phyloP scores from a whole-genome alignment of 306 rosid species.

The Clitoria ternatea region DNA sequence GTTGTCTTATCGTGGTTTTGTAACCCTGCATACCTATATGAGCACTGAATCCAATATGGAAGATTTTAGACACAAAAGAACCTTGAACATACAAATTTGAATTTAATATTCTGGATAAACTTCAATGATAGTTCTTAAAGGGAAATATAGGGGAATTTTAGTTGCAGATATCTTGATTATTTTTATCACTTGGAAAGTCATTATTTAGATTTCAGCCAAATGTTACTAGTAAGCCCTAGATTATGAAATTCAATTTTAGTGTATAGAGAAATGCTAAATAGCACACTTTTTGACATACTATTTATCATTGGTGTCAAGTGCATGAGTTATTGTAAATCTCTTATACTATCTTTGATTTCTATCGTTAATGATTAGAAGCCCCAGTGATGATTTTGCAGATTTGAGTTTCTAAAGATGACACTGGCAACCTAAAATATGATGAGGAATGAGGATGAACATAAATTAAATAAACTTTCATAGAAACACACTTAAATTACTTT shows the following conservation, averaged over 20 bases:
- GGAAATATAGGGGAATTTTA: neutral
- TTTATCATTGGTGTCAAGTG: no score
- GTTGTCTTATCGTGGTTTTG: neutral
- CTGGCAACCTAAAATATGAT: conserved; percentile 11
- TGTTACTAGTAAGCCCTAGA: neutral
- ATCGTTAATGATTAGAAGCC: neutral
- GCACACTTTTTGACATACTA: neutral
- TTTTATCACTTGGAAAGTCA: neutral
- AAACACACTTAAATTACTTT: conserved; percentile 45
- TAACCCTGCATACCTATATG: neutral
- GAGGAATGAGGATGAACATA: conserved; percentile 18
- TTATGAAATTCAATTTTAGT: neutral
- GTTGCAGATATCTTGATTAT: neutral
- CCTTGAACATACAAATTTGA: neutral
- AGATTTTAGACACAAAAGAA: neutral
- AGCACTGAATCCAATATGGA: neutral
- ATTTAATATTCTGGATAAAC: neutral
- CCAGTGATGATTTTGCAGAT: neutral
- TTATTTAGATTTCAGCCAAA: neutral
- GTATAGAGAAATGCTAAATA: neutral
- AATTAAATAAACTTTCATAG: conserved; percentile 22
- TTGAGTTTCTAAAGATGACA: conserved; percentile 15
- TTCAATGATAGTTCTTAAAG: neutral
- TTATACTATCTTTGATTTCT: no score
- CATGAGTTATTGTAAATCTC: no score